Evolutionary conservation across 2,329 filamentous ascomycete genomes (phyloP).

Genomic region (Cyphellophora europaea): DNA sequence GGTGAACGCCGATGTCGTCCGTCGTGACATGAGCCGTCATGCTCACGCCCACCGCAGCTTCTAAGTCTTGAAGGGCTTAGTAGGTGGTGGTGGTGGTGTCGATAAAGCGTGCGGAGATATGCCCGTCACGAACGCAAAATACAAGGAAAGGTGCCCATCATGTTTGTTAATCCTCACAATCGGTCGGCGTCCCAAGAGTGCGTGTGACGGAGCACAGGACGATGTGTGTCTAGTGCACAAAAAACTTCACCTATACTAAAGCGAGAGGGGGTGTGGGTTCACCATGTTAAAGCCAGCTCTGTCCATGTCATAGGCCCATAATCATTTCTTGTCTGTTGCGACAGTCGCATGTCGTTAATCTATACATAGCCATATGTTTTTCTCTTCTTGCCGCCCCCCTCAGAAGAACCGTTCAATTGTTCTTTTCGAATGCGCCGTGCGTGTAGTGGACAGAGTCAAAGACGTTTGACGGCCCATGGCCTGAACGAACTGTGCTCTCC

Average conservation of each 20-base stretch:
- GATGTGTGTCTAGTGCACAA: too few species aligned
- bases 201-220: too few species aligned
- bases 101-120: neutral
- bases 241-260: too few species aligned
- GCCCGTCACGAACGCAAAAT: too few species aligned
- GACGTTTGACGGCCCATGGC: too few species aligned
- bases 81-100: neutral
- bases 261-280: too few species aligned
- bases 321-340: neutral
- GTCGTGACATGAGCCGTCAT: neutral
- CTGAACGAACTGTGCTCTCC: too few species aligned
- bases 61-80: neutral
- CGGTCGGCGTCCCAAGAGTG: too few species aligned
- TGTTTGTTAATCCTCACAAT: neutral
- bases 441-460: too few species aligned
- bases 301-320: too few species aligned
- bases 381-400: neutral
- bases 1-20: neutral
- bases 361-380: slow-evolving; percentile 1
- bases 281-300: too few species aligned
- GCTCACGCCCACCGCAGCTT: neutral
- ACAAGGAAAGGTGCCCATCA: neutral
- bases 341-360: slow-evolving; percentile 1
- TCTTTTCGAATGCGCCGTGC: too few species aligned
- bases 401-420: neutral